A percentile compares a stretch with the other conserved stretches of the same genome.
Conservation (phyloP, 108 stramenopile genomes). For the Nitzschia inconspicua region DNA sequence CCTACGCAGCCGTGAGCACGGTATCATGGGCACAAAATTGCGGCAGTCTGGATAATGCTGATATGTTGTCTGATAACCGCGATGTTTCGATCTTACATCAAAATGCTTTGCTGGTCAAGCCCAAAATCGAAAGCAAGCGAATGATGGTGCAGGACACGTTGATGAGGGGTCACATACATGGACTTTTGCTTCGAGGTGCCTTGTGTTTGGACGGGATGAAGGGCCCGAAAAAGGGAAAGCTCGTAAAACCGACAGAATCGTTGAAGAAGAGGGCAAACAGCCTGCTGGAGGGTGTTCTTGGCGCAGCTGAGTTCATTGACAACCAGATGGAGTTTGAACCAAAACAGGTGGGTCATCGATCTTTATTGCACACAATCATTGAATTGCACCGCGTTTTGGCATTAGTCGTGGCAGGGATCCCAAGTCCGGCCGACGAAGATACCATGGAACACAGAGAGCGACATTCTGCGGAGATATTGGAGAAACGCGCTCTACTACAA, state of each 20-base stretch:
- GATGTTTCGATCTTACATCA: conserved; percentile 53
- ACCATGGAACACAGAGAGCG: conserved; percentile 35
- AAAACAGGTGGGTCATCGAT: conserved; percentile 1
- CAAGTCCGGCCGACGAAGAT: conserved; percentile 24
- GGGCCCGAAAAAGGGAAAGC: conserved; percentile 78
- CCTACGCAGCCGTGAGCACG: conserved; percentile 52
- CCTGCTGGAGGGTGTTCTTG: conserved; percentile 26
- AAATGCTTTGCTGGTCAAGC: conserved; percentile 36
- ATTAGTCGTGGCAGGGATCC: conserved; percentile 40
- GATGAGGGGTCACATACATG: conserved; percentile 53
- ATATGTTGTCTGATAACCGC: conserved; percentile 58
- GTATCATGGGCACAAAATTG: conserved; percentile 14
- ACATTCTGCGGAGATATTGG: conserved; percentile 3
- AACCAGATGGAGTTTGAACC: background rate
- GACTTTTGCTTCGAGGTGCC: conserved; percentile 59
- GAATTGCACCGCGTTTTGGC: conserved; percentile 40
- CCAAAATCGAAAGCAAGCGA: conserved; percentile 12
- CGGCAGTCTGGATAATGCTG: conserved; percentile 8
- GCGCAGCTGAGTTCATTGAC: conserved; percentile 17
- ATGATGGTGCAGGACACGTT: conserved; percentile 41
- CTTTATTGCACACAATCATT: conserved; percentile 28
- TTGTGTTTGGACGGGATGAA: conserved; percentile 55
- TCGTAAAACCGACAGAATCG: conserved; percentile 46
- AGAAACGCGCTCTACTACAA: background rate
- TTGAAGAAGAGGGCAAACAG: conserved; percentile 51